These are phyloP conservation scores for Neurospora sp. DNA, from an alignment of 495 filamentous ascomycete species.

Conservation along the genomic window DNA sequence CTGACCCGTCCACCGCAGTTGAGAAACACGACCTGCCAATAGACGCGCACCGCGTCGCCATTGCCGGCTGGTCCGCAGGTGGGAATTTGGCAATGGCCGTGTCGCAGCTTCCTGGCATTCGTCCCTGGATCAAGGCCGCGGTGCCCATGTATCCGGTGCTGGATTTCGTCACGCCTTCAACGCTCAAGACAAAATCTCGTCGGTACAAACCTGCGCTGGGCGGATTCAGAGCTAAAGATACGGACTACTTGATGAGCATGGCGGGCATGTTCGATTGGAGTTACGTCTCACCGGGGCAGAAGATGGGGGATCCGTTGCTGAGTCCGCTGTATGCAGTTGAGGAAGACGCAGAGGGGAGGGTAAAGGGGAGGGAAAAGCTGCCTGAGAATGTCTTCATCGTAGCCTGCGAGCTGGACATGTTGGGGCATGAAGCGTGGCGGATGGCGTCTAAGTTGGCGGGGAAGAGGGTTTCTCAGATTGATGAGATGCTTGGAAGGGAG, in stretches of 20 bases:
- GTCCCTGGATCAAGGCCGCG: conserved; percentile 17
- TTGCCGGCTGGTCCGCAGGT: conserved; percentile 28
- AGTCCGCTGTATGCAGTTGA: conserved; percentile 17
- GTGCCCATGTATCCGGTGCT: conserved; percentile 26
- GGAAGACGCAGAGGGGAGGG: background rate
- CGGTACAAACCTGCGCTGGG: conserved; percentile 24
- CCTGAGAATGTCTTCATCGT: conserved; percentile 37
- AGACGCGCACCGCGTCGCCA: conserved; percentile 22
- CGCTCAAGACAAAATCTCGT: conserved; percentile 13
- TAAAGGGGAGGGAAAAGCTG: conserved; percentile 9
- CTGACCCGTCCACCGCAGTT: background rate
- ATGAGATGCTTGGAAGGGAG: conserved; percentile 8
- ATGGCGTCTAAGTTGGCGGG: conserved; percentile 26
- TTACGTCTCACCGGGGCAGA: conserved; percentile 17
- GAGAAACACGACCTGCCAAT: conserved; percentile 18
- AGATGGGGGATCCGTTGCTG: conserved; percentile 19
- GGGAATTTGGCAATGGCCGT: conserved; percentile 25
- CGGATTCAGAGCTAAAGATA: conserved; percentile 15
- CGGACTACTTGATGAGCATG: conserved; percentile 17
- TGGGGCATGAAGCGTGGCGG: conserved; percentile 25
- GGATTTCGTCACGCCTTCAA: conserved; percentile 12
- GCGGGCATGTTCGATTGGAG: conserved; percentile 22
- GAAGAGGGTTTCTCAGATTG: conserved; percentile 6
- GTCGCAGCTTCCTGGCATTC: conserved; percentile 18
- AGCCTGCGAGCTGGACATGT: conserved; percentile 41